Evolutionary conservation across 2,329 filamentous ascomycete species (phyloP).

Genomic region (Calonectria fujianensis): DNA sequence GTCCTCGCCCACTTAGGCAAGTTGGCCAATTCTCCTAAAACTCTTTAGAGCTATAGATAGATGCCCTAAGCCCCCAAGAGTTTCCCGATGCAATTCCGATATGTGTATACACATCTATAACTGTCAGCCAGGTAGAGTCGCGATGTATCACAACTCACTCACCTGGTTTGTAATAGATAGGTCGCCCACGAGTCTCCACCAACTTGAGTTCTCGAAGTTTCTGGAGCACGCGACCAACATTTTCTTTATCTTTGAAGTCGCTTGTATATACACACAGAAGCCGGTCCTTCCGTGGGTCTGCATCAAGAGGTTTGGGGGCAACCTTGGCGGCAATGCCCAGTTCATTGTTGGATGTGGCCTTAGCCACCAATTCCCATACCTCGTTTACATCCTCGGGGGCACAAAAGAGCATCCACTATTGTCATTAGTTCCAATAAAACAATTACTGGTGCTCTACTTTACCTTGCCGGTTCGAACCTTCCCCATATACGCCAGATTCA

Average conservation of each 20-base stretch:
- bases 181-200: conserved; percentile 65
- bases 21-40: conserved; percentile 1
- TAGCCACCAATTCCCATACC: conserved; percentile 80
- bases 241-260: conserved; percentile 81
- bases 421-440: conserved; percentile 55
- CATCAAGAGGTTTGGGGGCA: conserved; percentile 69
- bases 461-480: conserved; percentile 81
- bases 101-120: conserved; percentile 79
- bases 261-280: conserved; percentile 87
- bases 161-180: conserved; percentile 88
- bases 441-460: conserved; percentile 40
- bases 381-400: conserved; percentile 72
- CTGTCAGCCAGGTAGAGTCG: conserved; percentile 40
- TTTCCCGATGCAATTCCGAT: conserved; percentile 78
- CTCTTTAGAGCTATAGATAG: conserved; percentile 69
- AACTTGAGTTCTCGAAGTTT: conserved; percentile 78
- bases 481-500: conserved; percentile 75
- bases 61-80: conserved; percentile 76
- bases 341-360: conserved; percentile 79
- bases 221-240: conserved; percentile 81
- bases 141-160: conserved; percentile 56
- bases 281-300: conserved; percentile 65
- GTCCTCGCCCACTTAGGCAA: too few relatives aligned
- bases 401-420: conserved; percentile 85
- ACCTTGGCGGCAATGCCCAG: conserved; percentile 86